phyloP scores from a whole-genome alignment of 208 protist genomes.

The Acanthamoeba castellanii region DNA sequence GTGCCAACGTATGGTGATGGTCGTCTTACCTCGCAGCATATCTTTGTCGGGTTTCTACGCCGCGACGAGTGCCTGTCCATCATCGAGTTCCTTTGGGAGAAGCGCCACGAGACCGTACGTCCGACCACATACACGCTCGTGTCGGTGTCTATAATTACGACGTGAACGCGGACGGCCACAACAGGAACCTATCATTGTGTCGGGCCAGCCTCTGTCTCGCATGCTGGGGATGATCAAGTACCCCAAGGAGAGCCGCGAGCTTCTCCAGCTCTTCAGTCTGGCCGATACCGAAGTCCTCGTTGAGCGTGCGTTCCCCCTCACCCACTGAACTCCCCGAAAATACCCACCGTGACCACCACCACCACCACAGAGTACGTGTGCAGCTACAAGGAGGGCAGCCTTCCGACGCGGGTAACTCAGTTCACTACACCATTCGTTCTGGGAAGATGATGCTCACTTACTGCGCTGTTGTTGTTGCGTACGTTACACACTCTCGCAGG shows the following conservation, averaged over 20 bases:
- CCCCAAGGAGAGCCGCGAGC: constrained; percentile 29
- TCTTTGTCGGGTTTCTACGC: constrained; percentile 22
- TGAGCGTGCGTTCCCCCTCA: not conserved
- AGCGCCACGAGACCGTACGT: constrained; percentile 31
- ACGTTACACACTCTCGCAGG: not conserved
- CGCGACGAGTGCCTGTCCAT: constrained; percentile 45
- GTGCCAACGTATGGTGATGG: not conserved
- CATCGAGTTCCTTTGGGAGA: constrained; percentile 4
- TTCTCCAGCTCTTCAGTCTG: constrained; percentile 2
- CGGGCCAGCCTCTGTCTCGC: constrained; percentile 1
- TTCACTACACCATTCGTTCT: not conserved
- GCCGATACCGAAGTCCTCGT: constrained; percentile 34
- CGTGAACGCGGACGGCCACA: not conserved
- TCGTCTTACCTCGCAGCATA: not conserved
- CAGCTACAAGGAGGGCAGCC: constrained; percentile 1
- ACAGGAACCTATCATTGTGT: constrained; percentile 58
- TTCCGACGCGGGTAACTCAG: constrained; percentile 25
- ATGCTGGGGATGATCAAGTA: constrained; percentile 64
- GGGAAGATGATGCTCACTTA: not conserved
- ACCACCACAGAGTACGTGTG: not conserved
- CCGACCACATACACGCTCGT: too few relatives aligned
- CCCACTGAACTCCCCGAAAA: too few relatives aligned
- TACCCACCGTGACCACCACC: too few relatives aligned
- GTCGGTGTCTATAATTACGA: too few relatives aligned
- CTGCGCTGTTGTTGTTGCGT: too few relatives aligned